These are phyloP conservation scores for Chlamydomonas reinhardtii DNA, from an alignment of 163 green algal species.

Conservation along the genomic window DNA sequence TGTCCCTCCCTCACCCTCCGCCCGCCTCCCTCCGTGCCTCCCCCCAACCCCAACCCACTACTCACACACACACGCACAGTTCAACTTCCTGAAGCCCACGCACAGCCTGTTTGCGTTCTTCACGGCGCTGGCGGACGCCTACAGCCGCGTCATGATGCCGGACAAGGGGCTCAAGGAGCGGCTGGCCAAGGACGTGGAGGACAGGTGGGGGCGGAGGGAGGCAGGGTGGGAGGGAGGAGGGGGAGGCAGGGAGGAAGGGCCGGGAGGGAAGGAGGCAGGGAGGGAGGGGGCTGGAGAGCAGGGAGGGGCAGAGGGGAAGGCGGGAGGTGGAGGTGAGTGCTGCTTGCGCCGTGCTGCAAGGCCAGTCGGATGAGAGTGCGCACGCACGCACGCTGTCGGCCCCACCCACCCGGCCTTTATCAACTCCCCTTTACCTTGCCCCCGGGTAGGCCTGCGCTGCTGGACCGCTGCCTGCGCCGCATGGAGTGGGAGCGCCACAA, in stretches of 20 bases:
- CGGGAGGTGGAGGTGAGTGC: too few species aligned
- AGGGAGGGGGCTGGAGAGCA: too few species aligned
- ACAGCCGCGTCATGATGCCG: conserved; percentile 95
- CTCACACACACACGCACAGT: conserved; percentile 62
- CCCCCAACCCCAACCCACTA: not conserved
- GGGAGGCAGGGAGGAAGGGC: not conserved
- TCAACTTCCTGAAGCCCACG: conserved; percentile 98
- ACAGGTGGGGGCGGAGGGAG: conserved; percentile 63
- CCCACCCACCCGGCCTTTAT: too few species aligned
- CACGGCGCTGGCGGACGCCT: conserved; percentile 92
- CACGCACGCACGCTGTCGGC: too few species aligned
- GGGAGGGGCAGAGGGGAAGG: too few species aligned
- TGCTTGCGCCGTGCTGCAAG: too few species aligned
- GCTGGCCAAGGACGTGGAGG: conserved; percentile 79
- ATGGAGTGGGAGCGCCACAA: conserved; percentile 92
- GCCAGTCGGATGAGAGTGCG: too few species aligned
- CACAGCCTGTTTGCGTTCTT: conserved; percentile 97
- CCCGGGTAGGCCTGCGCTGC: conserved; percentile 69
- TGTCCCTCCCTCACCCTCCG: too few species aligned
- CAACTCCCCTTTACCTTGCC: too few species aligned
- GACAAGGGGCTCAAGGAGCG: conserved; percentile 79
- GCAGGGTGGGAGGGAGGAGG: not conserved
- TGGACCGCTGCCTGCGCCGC: conserved; percentile 88
- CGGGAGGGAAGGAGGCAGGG: not conserved
- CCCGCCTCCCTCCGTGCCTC: not conserved